phyloP scores from a whole-genome alignment of 1,139 yeast species.

The Geotrichum bryndzae region DNA sequence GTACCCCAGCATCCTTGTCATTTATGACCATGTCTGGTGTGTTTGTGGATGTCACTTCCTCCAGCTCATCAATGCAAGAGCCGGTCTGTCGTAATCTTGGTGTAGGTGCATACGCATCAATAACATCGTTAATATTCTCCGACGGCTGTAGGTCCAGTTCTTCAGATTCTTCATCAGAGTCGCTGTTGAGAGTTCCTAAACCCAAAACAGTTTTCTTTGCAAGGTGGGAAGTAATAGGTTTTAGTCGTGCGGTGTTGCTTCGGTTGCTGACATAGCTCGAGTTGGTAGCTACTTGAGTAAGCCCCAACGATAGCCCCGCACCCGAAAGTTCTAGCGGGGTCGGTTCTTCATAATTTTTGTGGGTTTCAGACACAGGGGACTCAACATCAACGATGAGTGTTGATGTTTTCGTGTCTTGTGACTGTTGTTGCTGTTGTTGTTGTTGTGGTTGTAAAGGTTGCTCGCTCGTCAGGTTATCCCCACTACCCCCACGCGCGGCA shows the following conservation, averaged over 20 bases:
- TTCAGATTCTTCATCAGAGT: neutral
- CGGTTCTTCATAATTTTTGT: neutral
- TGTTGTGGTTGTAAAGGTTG: neutral
- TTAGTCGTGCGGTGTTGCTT: neutral
- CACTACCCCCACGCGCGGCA: neutral
- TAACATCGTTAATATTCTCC: conserved; percentile 11
- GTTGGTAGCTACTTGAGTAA: neutral
- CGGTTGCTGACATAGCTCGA: neutral
- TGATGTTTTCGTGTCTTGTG: neutral
- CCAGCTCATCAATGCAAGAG: neutral
- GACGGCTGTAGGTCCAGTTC: neutral
- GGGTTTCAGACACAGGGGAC: neutral
- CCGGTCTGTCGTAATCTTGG: neutral
- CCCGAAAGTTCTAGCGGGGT: neutral
- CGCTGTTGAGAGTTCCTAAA: conserved; percentile 5
- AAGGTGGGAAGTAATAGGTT: neutral
- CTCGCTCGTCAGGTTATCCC: neutral
- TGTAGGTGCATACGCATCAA: conserved; percentile 6
- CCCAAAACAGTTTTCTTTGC: conserved; percentile 12
- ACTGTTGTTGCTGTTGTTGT: neutral
- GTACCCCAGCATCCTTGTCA: neutral
- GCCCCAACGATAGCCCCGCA: neutral
- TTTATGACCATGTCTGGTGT: neutral
- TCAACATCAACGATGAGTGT: neutral
- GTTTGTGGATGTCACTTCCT: neutral